Percentiles rank a stretch among this genome's conserved stretches.
These are phyloP conservation scores for Blumeria graminis DNA, from an alignment of 2,329 filamentous ascomycete genomes.

Conservation along the genomic window DNA sequence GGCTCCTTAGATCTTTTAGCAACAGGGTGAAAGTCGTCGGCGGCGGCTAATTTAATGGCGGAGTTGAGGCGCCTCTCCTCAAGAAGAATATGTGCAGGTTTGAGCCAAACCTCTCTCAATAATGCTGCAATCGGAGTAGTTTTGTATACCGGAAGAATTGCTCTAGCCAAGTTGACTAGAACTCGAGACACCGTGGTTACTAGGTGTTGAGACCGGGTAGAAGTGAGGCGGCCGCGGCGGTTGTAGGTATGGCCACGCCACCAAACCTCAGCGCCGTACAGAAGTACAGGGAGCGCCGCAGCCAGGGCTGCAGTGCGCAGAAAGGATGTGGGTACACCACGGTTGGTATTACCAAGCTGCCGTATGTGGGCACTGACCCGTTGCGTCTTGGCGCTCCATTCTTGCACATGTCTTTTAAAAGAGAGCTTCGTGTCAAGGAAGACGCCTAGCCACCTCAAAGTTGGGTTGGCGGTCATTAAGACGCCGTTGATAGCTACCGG, in stretches of 20 bases:
- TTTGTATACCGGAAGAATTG: background rate
- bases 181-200: no score
- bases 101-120: background rate
- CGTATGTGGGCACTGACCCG: background rate
- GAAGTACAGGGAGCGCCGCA: no score
- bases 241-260: background rate
- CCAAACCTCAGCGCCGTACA: background rate
- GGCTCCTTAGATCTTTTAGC: background rate
- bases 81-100: background rate
- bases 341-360: background rate
- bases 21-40: background rate
- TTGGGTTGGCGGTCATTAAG: background rate
- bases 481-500: background rate
- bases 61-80: background rate
- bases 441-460: background rate
- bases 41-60: background rate
- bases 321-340: background rate
- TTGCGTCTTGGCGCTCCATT: background rate
- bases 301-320: background rate
- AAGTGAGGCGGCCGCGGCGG: no score
- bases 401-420: background rate
- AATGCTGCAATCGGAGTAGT: background rate
- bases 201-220: no score
- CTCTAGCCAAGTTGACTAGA: background rate
- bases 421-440: background rate